Evolutionary conservation across 2,329 filamentous ascomycete species (phyloP), one percentile per base, ranked within the genome.

Genomic region (Trichoderma gracile): DNA sequence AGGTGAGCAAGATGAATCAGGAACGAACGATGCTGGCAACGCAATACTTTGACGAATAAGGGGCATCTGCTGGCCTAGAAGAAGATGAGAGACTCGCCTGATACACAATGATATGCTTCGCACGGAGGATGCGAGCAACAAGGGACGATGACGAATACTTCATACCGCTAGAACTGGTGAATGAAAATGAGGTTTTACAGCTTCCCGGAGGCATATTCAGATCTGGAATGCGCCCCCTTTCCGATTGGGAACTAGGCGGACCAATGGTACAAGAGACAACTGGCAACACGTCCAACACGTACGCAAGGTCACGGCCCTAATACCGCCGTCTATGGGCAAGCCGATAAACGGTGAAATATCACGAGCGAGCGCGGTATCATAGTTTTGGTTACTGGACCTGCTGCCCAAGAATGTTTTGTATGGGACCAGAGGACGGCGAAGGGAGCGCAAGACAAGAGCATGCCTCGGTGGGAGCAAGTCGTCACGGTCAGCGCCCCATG

Each of bases 141-240:
- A 38, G 33, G 19, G 56, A 27, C 47, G 14, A 47, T 27, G 9
- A 38, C 50, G 23, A 6, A 7, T 45, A 6, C 33, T 33, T 33
- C 1, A 17, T 33, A 38, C 33, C 10, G 49, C 27, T 33, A 43
- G 17, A 53, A 27, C 19, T 56, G 42, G 57, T 60, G 21, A 23
- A 27, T 38, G 27, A 52, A 30, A 42, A 23, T 33, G 21, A 50
- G 15, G 33, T 17, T 23, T 21, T 33, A 15, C 23, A 38, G 14
- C 33, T 43, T 15, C 21, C 46, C 57, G 57, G 58, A 61, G 30
- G 38, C 58, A 61, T 25, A 19, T 21, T 43, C 57, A 25, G 46
- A 52, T 52, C 46, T 60, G 38, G 57, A 52, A 43, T 52, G 43
- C 23, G 54, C 46, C 23, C 23, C 15, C 23, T 30, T 45, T 43